Conservation (phyloP, 2,329 filamentous ascomycete genomes). For the Emmonsiellopsis sp. region DNA sequence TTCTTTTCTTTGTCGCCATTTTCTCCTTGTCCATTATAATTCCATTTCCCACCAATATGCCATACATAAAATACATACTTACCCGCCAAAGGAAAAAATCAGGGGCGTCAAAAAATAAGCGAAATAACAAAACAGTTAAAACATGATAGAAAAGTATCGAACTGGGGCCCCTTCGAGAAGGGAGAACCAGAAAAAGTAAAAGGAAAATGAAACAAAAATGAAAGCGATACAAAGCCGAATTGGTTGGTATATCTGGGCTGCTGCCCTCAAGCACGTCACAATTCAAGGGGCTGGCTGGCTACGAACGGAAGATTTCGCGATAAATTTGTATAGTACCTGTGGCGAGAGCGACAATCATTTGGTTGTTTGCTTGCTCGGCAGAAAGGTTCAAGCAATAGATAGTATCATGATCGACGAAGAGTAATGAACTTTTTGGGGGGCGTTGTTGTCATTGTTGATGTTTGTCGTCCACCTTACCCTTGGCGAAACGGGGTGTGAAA, state of each 20-base stretch:
- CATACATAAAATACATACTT: conserved; percentile 31
- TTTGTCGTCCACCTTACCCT: conserved; percentile 24
- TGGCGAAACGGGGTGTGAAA: conserved; percentile 17
- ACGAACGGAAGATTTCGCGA: not conserved
- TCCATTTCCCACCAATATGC: conserved; percentile 6
- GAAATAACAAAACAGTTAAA: conserved; percentile 23
- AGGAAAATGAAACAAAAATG: not conserved
- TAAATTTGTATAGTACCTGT: not conserved
- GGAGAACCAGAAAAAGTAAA: not conserved
- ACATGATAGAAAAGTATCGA: not conserved
- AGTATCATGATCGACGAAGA: not conserved
- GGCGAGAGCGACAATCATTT: not conserved
- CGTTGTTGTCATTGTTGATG: no score
- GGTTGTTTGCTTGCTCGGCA: not conserved
- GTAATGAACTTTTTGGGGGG: not conserved
- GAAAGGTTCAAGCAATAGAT: not conserved
- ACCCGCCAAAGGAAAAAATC: conserved; percentile 28
- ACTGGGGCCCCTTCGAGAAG: not conserved
- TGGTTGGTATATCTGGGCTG: no score
- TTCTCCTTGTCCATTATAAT: conserved; percentile 8
- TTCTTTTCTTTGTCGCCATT: not conserved
- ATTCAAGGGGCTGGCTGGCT: not conserved
- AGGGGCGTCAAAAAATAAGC: conserved; percentile 17
- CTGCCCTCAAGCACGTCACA: not conserved
- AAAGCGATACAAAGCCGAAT: not conserved